Percentiles rank a stretch among this genome's conserved stretches.
Conservation (phyloP, 2,329 filamentous ascomycete species). For the Bertia moriformis region DNA sequence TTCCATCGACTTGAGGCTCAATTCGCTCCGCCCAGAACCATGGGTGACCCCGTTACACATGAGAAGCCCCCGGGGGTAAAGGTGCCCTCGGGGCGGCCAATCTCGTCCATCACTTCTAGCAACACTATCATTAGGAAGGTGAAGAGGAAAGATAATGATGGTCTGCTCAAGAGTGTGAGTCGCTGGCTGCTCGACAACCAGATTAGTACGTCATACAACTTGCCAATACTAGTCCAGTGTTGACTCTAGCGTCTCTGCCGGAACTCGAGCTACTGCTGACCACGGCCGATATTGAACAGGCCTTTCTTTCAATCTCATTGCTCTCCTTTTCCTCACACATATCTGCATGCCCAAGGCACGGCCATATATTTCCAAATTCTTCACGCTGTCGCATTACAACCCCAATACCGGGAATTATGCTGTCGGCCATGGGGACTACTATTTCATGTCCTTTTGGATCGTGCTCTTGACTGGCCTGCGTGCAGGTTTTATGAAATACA, state of each 20-base stretch:
- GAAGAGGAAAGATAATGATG: conserved; percentile 46
- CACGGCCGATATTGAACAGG: conserved; percentile 35
- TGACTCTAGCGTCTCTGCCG: too few relatives aligned
- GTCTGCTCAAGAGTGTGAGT: conserved; percentile 42
- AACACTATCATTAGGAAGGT: too few relatives aligned
- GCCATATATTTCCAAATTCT: conserved; percentile 71
- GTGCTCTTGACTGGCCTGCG: conserved; percentile 77
- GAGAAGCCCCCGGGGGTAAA: too few relatives aligned
- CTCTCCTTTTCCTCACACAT: conserved; percentile 71
- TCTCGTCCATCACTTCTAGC: too few relatives aligned
- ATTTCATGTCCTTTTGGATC: conserved; percentile 64
- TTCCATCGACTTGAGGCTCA: too few relatives aligned
- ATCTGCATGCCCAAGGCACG: conserved; percentile 68
- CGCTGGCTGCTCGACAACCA: conserved; percentile 67
- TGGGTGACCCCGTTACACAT: too few relatives aligned
- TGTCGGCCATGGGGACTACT: conserved; percentile 65
- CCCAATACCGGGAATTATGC: conserved; percentile 53
- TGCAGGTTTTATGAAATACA: conserved; percentile 72
- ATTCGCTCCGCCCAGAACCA: too few relatives aligned
- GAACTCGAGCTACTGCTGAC: too few relatives aligned
- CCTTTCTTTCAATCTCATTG: conserved; percentile 71
- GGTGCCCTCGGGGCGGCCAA: too few relatives aligned
- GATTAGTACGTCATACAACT: too few relatives aligned
- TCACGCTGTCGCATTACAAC: conserved; percentile 74
- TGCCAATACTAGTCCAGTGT: too few relatives aligned